Conservation (phyloP, 257 asterid genomes). For the Penstemon newberryi region DNA sequence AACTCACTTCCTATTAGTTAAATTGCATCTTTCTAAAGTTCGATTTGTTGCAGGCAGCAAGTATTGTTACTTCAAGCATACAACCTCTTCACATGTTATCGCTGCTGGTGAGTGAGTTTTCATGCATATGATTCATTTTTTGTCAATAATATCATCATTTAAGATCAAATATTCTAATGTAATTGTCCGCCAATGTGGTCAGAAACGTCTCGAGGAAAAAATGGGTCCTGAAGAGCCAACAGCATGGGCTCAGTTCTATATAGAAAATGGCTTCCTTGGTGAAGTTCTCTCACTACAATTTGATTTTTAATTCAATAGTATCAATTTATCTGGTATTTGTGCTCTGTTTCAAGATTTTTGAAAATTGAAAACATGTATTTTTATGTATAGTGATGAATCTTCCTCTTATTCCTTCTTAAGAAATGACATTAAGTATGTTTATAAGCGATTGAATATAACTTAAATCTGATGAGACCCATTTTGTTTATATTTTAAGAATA, state of each 20-base stretch:
- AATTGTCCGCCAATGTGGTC: conserved; percentile 19
- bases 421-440: not conserved
- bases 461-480: not conserved
- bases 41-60: conserved; percentile 55
- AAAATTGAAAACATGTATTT: too few species aligned
- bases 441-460: not conserved
- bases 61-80: conserved; percentile 65
- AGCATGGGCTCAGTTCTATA: conserved; percentile 47
- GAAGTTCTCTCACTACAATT: conserved; percentile 20
- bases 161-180: conserved; percentile 3
- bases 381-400: too few species aligned
- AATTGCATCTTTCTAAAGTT: conserved; percentile 10
- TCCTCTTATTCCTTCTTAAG: not conserved
- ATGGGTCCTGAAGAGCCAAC: conserved; percentile 50
- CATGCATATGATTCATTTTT: not conserved
- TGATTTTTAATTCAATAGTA: not conserved
- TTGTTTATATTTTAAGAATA: not conserved
- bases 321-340: not conserved
- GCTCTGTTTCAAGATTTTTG: not conserved
- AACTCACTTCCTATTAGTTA: not conserved
- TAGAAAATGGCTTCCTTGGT: conserved; percentile 69
- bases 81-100: conserved; percentile 81
- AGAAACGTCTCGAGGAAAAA: conserved; percentile 61
- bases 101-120: conserved; percentile 49
- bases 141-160: not conserved